Evolutionary conservation across 176 grass and related monocot genomes (phyloP).

Genomic region (Aegilops sharonensis): DNA sequence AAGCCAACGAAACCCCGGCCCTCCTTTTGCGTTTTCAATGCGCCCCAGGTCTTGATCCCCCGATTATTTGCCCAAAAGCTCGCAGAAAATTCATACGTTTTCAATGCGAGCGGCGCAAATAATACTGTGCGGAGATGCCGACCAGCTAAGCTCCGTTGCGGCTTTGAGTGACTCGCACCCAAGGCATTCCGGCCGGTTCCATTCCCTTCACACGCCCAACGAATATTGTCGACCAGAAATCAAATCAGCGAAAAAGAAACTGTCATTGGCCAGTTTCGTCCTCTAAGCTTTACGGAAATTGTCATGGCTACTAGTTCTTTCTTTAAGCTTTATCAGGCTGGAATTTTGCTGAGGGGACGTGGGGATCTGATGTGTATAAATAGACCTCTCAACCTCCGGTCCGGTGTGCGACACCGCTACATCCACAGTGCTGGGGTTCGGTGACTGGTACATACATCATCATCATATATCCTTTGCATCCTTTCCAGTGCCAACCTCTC

Average conservation of each 20-base stretch:
- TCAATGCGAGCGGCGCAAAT: not conserved
- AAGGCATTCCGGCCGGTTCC: conserved; percentile 26
- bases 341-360: not conserved
- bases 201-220: not conserved
- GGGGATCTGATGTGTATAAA: conserved; percentile 20
- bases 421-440: not conserved
- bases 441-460: not conserved
- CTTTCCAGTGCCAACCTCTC: not conserved
- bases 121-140: conserved; percentile 6
- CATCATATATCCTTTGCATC: not conserved
- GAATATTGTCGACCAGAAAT: not conserved
- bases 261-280: not conserved
- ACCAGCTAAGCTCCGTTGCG: conserved; percentile 24
- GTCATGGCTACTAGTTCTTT: too few species aligned
- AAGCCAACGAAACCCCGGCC: not conserved
- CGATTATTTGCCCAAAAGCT: conserved; percentile 16
- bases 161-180: conserved; percentile 42
- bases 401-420: not conserved
- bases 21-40: conserved; percentile 9
- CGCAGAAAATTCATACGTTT: not conserved
- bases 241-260: not conserved
- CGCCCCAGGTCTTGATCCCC: not conserved
- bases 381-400: conserved; percentile 22
- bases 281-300: too few species aligned
- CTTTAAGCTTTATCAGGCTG: too few species aligned